These are phyloP conservation scores for Metrosideros polymorpha DNA, from an alignment of 441 rosid species.

Conservation along the genomic window DNA sequence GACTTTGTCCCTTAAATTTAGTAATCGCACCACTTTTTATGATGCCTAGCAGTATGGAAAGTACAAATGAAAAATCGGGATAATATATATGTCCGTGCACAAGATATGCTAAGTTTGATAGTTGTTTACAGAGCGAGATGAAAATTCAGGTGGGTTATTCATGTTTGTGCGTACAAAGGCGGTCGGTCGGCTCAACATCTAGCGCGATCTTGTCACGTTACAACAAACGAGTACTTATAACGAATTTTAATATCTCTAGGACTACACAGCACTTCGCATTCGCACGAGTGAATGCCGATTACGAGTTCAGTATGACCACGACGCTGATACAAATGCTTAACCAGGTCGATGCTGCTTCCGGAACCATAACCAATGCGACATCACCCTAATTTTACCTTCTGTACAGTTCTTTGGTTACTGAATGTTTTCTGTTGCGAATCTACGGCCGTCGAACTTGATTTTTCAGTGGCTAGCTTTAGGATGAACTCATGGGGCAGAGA, in stretches of 20 bases:
- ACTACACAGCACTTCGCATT: background rate
- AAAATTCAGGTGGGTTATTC: background rate
- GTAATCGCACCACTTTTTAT: background rate
- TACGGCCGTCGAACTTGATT: background rate
- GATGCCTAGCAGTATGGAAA: background rate
- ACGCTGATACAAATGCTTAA: background rate
- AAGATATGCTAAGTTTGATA: background rate
- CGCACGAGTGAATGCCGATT: background rate
- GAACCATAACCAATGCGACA: background rate
- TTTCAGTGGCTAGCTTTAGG: background rate
- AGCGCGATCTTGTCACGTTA: rapidly evolving
- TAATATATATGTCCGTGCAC: background rate
- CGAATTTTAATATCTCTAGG: background rate
- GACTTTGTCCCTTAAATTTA: background rate
- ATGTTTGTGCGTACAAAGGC: background rate
- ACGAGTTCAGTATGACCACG: background rate
- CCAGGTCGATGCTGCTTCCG: background rate
- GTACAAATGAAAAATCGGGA: background rate
- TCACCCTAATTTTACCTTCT: background rate
- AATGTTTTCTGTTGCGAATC: background rate
- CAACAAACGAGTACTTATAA: background rate
- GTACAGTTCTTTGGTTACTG: background rate
- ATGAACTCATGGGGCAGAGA: background rate
- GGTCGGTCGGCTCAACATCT: background rate
- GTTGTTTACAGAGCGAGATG: background rate